Evolutionary conservation across 371 early-diverging fungal genomes (phyloP).

Genomic region (Apophysomyces ossiformis): DNA sequence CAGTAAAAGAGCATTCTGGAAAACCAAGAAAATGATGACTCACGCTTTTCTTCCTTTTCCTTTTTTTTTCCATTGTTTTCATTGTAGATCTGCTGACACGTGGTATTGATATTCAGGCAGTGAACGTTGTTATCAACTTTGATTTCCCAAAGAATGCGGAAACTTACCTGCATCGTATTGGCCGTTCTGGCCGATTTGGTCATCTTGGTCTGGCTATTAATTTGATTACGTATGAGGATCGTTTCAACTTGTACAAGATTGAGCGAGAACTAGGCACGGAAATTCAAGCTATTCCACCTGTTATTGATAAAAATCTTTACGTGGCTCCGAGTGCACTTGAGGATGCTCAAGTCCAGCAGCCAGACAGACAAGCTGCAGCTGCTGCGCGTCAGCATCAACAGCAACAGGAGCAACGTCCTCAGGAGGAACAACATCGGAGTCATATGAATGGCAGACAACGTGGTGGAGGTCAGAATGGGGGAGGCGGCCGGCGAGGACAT

Average conservation of each 20-base stretch:
- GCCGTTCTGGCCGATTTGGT: slow-evolving; percentile 96
- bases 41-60: neutral
- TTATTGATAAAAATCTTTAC: slow-evolving; percentile 90
- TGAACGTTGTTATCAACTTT: slow-evolving; percentile 99
- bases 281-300: slow-evolving; percentile 93
- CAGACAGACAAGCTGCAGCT: slow-evolving; percentile 47
- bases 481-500: slow-evolving; percentile 36
- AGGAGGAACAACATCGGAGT: slow-evolving; percentile 4
- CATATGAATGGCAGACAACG: slow-evolving; percentile 5
- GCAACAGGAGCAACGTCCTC: slow-evolving; percentile 24
- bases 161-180: slow-evolving; percentile 99
- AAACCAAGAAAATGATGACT: neutral
- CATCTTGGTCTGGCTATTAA: slow-evolving; percentile 97
- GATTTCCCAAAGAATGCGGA: slow-evolving; percentile 99
- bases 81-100: slow-evolving; percentile 90
- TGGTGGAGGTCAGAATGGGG: slow-evolving; percentile 34
- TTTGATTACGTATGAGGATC: slow-evolving; percentile 95
- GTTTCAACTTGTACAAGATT: slow-evolving; percentile 93
- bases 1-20: neutral
- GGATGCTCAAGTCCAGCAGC: slow-evolving; percentile 52
- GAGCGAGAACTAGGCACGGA: slow-evolving; percentile 97
- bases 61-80: neutral
- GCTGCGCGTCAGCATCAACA: slow-evolving; percentile 55
- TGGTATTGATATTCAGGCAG: slow-evolving; percentile 99
- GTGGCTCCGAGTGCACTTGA: slow-evolving; percentile 71